Conservation (phyloP, 495 filamentous ascomycete genomes). For the Tuber brumale region DNA sequence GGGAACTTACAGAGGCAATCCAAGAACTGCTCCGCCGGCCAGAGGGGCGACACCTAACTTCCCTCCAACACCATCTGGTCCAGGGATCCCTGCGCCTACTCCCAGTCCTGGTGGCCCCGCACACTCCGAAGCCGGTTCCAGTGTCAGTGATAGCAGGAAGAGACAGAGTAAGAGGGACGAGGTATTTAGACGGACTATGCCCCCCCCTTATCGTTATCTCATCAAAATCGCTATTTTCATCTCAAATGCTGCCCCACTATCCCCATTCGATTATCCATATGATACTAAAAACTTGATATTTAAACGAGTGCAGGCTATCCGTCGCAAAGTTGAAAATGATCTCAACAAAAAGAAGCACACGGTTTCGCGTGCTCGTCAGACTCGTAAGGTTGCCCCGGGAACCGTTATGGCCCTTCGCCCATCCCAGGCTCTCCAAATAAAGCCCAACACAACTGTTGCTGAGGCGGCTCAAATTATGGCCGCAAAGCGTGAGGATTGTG, state of each 20-base stretch:
- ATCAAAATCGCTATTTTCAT: not conserved
- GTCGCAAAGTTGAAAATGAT: constrained; percentile 91
- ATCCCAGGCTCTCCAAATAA: constrained; percentile 94
- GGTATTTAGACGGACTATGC: constrained; percentile 51
- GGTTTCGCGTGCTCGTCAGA: constrained; percentile 66
- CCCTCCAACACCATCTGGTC: constrained; percentile 32
- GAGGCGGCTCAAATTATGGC: constrained; percentile 99
- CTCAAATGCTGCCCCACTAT: not conserved
- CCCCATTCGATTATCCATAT: not conserved
- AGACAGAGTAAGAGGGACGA: constrained; percentile 98
- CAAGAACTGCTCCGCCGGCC: constrained; percentile 22
- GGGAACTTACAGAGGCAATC: constrained; percentile 29
- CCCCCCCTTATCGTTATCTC: not conserved
- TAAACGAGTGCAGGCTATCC: constrained; percentile 65
- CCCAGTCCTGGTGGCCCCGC: constrained; percentile 26
- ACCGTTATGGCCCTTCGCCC: constrained; percentile 92
- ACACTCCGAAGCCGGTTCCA: constrained; percentile 53
- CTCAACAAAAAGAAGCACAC: constrained; percentile 93
- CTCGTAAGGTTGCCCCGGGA: constrained; percentile 88
- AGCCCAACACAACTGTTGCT: constrained; percentile 86
- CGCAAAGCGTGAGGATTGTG: constrained; percentile 96
- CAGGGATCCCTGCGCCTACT: constrained; percentile 31
- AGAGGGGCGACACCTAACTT: constrained; percentile 31
- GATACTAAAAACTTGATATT: constrained; percentile 7
- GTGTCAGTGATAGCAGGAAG: constrained; percentile 77